Conservation (phyloP, 169 alveolate species). For the Babesia sp. region DNA sequence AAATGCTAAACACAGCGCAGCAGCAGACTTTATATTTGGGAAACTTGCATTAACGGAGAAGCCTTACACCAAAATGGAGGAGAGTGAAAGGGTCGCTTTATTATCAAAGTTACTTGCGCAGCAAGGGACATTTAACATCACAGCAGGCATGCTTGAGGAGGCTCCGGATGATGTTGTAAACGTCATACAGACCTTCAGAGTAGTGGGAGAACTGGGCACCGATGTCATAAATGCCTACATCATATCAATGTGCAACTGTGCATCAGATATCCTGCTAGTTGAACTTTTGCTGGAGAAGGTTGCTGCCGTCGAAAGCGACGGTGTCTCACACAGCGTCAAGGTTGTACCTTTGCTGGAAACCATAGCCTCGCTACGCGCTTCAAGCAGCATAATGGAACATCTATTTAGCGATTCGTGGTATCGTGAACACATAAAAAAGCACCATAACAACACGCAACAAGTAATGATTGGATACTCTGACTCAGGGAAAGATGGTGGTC, state of each 20-base stretch:
- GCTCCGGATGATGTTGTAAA: slow-evolving; percentile 64
- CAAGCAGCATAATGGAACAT: slow-evolving; percentile 75
- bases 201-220: slow-evolving; percentile 75
- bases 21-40: slow-evolving; percentile 70
- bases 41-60: slow-evolving; percentile 60
- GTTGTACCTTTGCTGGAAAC: slow-evolving; percentile 85
- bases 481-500: slow-evolving; percentile 85
- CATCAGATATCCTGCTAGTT: slow-evolving; percentile 82
- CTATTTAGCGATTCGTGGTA: slow-evolving; percentile 77
- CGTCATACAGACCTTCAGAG: slow-evolving; percentile 73
- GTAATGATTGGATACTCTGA: slow-evolving; percentile 87
- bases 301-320: not conserved
- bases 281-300: slow-evolving; percentile 62
- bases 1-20: slow-evolving; percentile 72
- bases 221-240: slow-evolving; percentile 80
- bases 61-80: slow-evolving; percentile 69
- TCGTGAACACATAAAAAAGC: slow-evolving; percentile 65
- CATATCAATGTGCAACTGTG: slow-evolving; percentile 80
- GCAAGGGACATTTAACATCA: slow-evolving; percentile 58
- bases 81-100: slow-evolving; percentile 66
- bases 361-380: slow-evolving; percentile 73
- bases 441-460: slow-evolving; percentile 74
- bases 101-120: slow-evolving; percentile 50
- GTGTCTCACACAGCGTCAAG: slow-evolving; percentile 56
- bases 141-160: slow-evolving; percentile 1